These are phyloP conservation scores for Syzygium grande DNA, from an alignment of 345 rosid genomes.

Conservation along the genomic window DNA sequence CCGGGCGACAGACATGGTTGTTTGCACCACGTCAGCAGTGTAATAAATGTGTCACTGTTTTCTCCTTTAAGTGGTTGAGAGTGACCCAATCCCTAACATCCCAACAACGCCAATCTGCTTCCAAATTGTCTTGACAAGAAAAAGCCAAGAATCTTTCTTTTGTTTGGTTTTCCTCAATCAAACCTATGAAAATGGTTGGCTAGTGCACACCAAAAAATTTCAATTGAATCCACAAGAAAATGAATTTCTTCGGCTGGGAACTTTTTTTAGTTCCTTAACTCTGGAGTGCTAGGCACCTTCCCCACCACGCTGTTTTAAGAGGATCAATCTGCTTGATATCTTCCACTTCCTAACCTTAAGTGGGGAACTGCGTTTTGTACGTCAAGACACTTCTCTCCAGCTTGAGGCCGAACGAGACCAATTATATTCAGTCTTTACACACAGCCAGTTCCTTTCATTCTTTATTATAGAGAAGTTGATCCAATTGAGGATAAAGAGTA, in stretches of 20 bases:
- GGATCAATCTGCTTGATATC: not conserved
- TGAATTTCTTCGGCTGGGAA: not conserved
- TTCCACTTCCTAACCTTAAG: not conserved
- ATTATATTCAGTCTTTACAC: not conserved
- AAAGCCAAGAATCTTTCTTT: not conserved
- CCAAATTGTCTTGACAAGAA: not conserved
- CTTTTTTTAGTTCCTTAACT: not conserved
- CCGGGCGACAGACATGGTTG: not conserved
- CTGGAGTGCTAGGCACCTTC: not conserved
- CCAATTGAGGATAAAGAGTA: not conserved
- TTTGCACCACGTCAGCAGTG: not conserved
- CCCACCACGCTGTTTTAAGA: not conserved
- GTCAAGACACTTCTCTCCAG: not conserved
- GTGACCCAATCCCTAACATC: not conserved
- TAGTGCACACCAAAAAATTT: not conserved
- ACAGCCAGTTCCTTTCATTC: not conserved
- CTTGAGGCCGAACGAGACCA: not conserved
- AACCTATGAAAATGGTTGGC: not conserved
- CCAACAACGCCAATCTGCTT: not conserved
- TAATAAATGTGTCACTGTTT: not conserved
- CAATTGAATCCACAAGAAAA: not conserved
- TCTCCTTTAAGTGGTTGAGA: not conserved
- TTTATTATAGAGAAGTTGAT: not conserved
- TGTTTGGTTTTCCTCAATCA: not conserved
- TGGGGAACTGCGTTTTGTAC: not conserved